Conservation (phyloP, 257 asterid species). For the Solanum microdontum region DNA sequence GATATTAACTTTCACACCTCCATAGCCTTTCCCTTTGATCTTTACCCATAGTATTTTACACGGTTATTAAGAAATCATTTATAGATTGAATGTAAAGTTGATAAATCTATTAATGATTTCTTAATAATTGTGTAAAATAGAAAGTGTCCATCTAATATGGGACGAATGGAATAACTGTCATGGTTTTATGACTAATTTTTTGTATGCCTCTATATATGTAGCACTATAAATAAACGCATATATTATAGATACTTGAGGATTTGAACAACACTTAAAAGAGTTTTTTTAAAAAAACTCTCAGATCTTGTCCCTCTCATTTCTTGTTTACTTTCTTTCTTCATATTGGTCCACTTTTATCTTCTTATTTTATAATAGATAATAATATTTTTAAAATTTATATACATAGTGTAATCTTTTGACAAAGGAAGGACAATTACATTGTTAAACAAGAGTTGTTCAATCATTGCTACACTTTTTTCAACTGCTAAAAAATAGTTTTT, state of each 20-base stretch:
- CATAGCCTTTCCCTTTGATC: neutral
- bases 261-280: neutral
- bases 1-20: no score
- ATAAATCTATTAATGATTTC: neutral
- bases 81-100: no score
- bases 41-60: neutral
- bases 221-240: neutral
- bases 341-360: neutral
- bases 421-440: neutral
- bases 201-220: no score
- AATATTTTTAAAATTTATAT: neutral
- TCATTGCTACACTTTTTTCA: neutral
- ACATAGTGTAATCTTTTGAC: neutral
- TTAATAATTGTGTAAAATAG: neutral
- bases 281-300: rapidly evolving
- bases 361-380: neutral
- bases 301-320: neutral
- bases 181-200: no score
- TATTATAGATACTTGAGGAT: no score
- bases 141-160: neutral
- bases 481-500: neutral
- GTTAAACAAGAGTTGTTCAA: neutral
- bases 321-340: neutral
- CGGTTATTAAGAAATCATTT: neutral
- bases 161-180: no score